Evolutionary conservation across 345 rosid species (phyloP), one percentile per base, ranked within the genome.

Genomic region (Punica granatum): DNA sequence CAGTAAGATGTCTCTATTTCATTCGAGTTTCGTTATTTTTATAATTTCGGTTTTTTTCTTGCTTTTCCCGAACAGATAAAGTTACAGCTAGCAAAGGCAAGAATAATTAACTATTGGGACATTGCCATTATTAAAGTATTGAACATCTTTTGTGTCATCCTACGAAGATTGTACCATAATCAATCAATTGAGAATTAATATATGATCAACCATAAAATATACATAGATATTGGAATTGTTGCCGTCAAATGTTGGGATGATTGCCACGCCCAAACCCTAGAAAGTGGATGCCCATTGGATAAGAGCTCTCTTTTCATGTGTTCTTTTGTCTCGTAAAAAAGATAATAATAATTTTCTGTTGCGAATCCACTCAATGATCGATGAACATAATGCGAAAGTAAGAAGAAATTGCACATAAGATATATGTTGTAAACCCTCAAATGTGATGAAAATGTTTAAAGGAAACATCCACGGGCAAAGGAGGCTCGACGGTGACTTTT

Each of bases 231-330:
- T 19, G 53, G 23, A 7, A 23, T 56, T 13, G 61, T 56, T 26
- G 11, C 33, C 61, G 18, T 12, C 61, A 6, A 18, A 9, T 18
- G 30, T 53, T 53, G 59, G 21, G 59, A 53, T 67, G 72, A 56
- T n/a, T 73, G 86, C 77, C 80, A 77, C 75, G 67, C 68, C 70
- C 59, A 65, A 69, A 61, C 63, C 78, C 82, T 69, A 69, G 75
- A 79, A 74, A 81, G 78, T 83, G 82, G 79, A 66, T 46, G 59
- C 53, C 81, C 79, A 78, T 77, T 79, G 81, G 80, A 73, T 73
- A 69, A 81, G 77, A 33, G 70, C 35, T 60, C 56, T 7, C 68
- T 51, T 74, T 77, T 53, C 19, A 46, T 37, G 41, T 62, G 68
- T 62, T 41, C 25, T 54, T 15, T 46, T 56, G 60, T 61, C 61